Percentiles rank a stretch among this genome's conserved stretches.
These are phyloP conservation scores for Fusarium nanum DNA, from an alignment of 2,329 filamentous ascomycete species.

Conservation along the genomic window DNA sequence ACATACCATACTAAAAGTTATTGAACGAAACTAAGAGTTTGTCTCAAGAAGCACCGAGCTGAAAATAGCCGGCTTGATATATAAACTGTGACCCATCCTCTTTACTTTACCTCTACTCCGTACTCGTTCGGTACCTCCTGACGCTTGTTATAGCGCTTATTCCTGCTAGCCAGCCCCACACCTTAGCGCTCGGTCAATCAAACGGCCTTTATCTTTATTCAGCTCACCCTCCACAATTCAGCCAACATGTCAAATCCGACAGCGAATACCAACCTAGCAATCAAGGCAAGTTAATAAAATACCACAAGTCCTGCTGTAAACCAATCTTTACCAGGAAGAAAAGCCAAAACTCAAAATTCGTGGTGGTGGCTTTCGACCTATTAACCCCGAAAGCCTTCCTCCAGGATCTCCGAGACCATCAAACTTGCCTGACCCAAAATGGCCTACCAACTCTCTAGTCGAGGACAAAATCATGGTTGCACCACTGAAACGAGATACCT, in stretches of 20 bases:
- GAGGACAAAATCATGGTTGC: background rate
- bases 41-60: background rate
- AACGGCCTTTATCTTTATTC: background rate
- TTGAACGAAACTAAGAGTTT: background rate
- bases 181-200: background rate
- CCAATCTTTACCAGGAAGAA: background rate
- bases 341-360: background rate
- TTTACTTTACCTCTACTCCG: background rate
- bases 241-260: background rate
- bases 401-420: background rate
- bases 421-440: background rate
- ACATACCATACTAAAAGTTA: background rate
- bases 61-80: background rate
- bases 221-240: background rate
- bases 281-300: background rate
- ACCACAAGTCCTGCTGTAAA: fast-evolving
- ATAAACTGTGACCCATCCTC: background rate
- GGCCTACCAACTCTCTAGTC: background rate
- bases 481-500: background rate
- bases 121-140: background rate
- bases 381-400: background rate
- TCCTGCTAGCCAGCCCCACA: background rate
- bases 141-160: background rate
- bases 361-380: background rate
- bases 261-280: background rate